These are phyloP conservation scores for Apiospora sp. DNA, from an alignment of 2,329 filamentous ascomycete species.

Conservation along the genomic window DNA sequence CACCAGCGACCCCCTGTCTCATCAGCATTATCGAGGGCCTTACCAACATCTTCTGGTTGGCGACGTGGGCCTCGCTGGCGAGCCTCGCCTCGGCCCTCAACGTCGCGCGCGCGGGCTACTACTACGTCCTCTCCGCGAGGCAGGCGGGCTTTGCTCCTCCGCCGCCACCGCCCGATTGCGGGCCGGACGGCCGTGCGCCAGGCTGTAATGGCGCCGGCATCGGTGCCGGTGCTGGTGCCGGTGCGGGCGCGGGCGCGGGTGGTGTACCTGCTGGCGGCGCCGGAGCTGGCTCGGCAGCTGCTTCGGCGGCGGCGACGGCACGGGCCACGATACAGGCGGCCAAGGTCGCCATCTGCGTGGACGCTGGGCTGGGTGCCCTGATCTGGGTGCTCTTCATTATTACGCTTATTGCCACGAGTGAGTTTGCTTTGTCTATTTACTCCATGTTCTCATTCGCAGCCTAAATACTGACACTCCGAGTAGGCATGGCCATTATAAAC, in stretches of 20 bases:
- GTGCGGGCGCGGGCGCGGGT: too few species aligned
- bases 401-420: conserved; percentile 15
- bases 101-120: conserved; percentile 6
- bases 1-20: neutral
- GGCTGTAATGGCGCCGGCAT: neutral
- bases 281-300: neutral
- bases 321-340: neutral
- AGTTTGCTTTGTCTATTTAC: neutral
- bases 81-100: conserved; percentile 4
- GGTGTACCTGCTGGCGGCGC: too few species aligned
- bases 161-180: neutral
- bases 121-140: neutral
- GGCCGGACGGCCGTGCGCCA: neutral
- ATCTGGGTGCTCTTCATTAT: conserved; percentile 3
- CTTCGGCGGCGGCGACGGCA: neutral
- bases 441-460: neutral
- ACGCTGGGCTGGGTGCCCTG: conserved; percentile 1
- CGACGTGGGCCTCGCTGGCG: conserved; percentile 16
- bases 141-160: neutral
- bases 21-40: neutral
- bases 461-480: neutral
- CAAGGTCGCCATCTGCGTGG: conserved; percentile 3
- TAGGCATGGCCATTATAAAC: conserved; percentile 16
- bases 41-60: conserved; percentile 23
- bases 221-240: neutral